Percentiles rank a stretch among this genome's conserved stretches.
Conservation (phyloP, 305 asterid genomes). For the Fraxinus sp. region DNA sequence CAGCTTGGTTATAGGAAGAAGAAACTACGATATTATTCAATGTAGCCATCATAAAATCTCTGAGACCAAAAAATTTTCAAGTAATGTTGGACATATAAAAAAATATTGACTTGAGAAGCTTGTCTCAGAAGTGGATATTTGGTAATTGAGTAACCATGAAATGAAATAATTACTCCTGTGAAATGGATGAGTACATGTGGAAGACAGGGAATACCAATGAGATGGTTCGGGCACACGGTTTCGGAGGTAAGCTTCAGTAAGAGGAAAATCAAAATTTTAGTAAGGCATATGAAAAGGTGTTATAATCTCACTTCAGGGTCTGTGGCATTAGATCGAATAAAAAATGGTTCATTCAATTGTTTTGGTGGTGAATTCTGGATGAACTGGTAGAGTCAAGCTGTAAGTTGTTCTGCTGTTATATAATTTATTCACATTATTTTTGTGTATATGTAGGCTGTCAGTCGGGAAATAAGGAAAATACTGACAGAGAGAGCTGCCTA, state of each 20-base stretch:
- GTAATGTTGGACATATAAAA: not conserved
- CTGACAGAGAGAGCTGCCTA: slow-evolving; percentile 80
- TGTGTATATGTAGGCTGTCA: slow-evolving; percentile 53
- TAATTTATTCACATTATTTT: not conserved
- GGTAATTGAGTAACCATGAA: not conserved
- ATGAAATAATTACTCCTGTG: not conserved
- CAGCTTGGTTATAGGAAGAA: not conserved
- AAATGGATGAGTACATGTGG: not conserved
- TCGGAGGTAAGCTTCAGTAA: not conserved
- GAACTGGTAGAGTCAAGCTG: not conserved
- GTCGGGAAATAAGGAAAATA: slow-evolving; percentile 80
- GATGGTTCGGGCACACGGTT: not conserved
- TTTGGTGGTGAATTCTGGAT: not conserved
- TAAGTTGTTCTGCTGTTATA: not conserved
- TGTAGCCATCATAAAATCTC: not conserved
- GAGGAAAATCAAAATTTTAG: not conserved
- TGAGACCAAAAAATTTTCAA: not conserved
- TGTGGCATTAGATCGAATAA: not conserved
- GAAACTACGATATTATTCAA: not conserved
- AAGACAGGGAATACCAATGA: not conserved
- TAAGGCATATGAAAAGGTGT: not conserved
- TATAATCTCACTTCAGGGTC: not conserved
- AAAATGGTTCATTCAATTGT: not conserved
- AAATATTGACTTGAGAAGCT: not conserved
- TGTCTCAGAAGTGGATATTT: not conserved